Base-by-base conservation (phyloP, 257 asterid species). In the Capsicum baccatum region DNA sequence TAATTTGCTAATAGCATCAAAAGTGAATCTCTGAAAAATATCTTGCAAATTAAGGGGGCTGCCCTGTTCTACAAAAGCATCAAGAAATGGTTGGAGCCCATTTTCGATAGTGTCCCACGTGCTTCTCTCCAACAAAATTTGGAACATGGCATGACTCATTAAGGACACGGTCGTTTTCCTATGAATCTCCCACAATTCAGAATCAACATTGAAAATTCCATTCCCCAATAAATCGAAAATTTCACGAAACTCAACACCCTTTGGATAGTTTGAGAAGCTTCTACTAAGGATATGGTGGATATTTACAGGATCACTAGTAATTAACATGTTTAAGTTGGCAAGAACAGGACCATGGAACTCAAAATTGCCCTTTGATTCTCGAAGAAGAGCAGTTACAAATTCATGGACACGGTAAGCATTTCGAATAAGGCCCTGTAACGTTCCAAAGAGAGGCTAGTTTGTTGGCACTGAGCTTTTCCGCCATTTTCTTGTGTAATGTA, bases 121-220 rank as follows among this genome's bases (percentile, higher is more conserved):
- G 1, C 50, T 74, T 58, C 42, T 21, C 11, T 50, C 19, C 3
- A 50, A 74, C 44, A 50, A 74, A 19, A 3, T 12, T 19, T 74
- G 58, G 42, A 74, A 74, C 80, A 48, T 74, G 6, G 60, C 12
- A 74, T 74, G 80, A 12, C 13, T 15, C 62, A 74, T 74, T 19
- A 74, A 0, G 80, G 57, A 74, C 81, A 74, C 19, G 2, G 81
- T 50, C 19, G 21, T 74, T n/a, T 12, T 50, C 62, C 81, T 74
- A 74, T 21, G 62, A 50, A 50, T 21, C 44, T 74, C 62, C 81
- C 62, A 50, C 50, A 74, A 13, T 9, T 74, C 62, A 21, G 10
- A 50, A 50, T 50, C 81, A 12, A 74, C 80, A 74, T 8, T 74
- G 80, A 74, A 48, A 3, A 74, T 74, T 11, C 81, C 81, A 50